Evolutionary conservation across 2,329 filamentous ascomycete genomes (phyloP), one percentile per base, ranked within the genome.

Genomic region (Teratosphaeria pseudoeucalypti): DNA sequence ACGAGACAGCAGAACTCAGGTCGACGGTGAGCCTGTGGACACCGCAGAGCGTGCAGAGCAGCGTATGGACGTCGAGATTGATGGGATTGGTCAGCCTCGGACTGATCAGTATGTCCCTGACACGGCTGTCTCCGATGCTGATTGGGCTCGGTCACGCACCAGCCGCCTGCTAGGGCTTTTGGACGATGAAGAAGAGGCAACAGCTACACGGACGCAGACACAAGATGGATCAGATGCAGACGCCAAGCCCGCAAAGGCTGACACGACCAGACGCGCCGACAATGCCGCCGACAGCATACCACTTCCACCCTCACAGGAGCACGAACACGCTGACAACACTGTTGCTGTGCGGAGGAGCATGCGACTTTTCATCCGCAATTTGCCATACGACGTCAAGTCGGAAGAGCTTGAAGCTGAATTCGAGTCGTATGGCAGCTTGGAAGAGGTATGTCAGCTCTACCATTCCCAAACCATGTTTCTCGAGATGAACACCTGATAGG

Each of bases 401-500:
- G 84, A 89, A 54, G 89, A 96, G 66, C 78, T 99, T 5, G 82
- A 85, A 60, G 78, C 82, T 29, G 78, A 86, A 55, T 96, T 97
- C 70, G 78, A 79, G 54, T 79, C 81, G 29, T 92, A 87, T 72
- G 92, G 92, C 43, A 78, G 81, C 59, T 76, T 96, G 54, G 83
- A 92, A 81, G 92, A 97, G 86, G 94, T 97, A 86, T 81, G 89
- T 76, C 56, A 37, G 58, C 53, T 64, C 65, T 60, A 59, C 55
- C 64, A 62, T 62, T 64, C 67, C 66, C 60, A 57, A 66, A 60
- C 34, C 57, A 32, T 60, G n/a, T 16, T 57, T 58, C 58, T 47
- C 62, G 62, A 92, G 94, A 97, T 97, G 92, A 97, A 90, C 79
- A 84, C 88, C 88, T 85, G 94, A 97, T 97, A 97, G 94, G 94